phyloP scores from a whole-genome alignment of 257 asterid species.

The Oldenlandia corymbosa region DNA sequence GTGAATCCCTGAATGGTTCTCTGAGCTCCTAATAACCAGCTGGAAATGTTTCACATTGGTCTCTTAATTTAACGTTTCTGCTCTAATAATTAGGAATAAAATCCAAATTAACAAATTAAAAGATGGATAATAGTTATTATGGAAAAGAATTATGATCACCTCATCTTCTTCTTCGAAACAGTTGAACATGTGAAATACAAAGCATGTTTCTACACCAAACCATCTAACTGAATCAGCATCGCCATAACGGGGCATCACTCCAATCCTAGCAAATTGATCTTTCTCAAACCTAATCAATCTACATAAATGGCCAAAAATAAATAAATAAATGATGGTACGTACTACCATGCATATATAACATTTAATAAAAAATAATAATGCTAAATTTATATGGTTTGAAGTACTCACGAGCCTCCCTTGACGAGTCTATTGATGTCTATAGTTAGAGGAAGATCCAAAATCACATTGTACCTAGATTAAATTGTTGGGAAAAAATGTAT shows the following conservation, averaged over 20 bases:
- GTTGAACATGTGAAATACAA: constrained; percentile 53
- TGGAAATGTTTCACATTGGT: too few species aligned
- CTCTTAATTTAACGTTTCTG: too few species aligned
- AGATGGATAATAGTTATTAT: too few species aligned
- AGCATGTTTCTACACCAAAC: constrained; percentile 52
- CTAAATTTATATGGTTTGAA: too few species aligned
- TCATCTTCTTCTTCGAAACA: constrained; percentile 51
- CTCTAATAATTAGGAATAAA: too few species aligned
- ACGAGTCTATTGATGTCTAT: constrained; percentile 51
- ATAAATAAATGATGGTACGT: too few species aligned
- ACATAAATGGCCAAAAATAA: too few species aligned
- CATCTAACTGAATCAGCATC: constrained; percentile 46
- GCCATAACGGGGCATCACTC: constrained; percentile 75
- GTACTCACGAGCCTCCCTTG: constrained; percentile 57
- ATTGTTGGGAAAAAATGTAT: too few species aligned
- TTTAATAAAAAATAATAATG: background rate
- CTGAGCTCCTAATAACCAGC: too few species aligned
- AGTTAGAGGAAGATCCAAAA: constrained; percentile 58
- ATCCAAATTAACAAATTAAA: too few species aligned
- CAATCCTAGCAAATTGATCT: constrained; percentile 49
- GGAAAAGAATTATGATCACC: constrained; percentile 31
- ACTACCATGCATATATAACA: too few species aligned
- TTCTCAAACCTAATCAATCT: constrained; percentile 32
- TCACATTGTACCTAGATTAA: constrained; percentile 48
- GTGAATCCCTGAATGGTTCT: too few species aligned